A percentile compares a stretch with the other conserved stretches of the same genome.
These are phyloP conservation scores for Tylopilus balloui DNA, from an alignment of 768 basidiomycete species.

Conservation along the genomic window DNA sequence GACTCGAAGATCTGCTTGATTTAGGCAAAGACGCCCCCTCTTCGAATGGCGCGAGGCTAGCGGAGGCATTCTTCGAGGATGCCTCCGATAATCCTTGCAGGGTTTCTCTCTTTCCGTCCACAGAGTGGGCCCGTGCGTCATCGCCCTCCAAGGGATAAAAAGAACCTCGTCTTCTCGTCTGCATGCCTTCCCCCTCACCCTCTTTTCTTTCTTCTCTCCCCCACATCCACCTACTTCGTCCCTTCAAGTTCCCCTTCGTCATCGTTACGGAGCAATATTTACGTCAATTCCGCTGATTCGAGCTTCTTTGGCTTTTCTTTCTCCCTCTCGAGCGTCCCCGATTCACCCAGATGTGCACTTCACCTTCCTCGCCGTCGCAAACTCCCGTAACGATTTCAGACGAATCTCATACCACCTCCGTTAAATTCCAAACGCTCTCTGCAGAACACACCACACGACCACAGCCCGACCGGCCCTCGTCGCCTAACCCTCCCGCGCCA, in stretches of 20 bases:
- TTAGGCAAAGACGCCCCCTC: slow-evolving; percentile 14
- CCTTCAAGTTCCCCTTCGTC: slow-evolving; percentile 8
- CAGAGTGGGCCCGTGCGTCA: slow-evolving; percentile 29
- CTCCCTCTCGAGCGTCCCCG: slow-evolving; percentile 16
- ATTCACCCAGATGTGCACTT: slow-evolving; percentile 27
- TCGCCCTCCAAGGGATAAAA: slow-evolving; percentile 23
- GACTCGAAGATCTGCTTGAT: slow-evolving; percentile 29
- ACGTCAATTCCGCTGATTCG: slow-evolving; percentile 18
- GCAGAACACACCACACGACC: slow-evolving; percentile 3
- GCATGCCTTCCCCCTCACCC: slow-evolving; percentile 9
- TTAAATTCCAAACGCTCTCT: slow-evolving; percentile 7
- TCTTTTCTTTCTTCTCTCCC: slow-evolving; percentile 5
- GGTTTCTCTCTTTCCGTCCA: slow-evolving; percentile 20
- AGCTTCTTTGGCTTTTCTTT: slow-evolving; percentile 11
- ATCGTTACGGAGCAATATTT: slow-evolving; percentile 16
- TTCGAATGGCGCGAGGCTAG: slow-evolving; percentile 12
- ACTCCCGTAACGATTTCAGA: slow-evolving; percentile 18
- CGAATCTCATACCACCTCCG: slow-evolving; percentile 7
- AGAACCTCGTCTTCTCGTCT: slow-evolving; percentile 9
- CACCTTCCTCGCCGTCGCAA: slow-evolving; percentile 25
- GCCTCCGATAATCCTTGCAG: slow-evolving; percentile 15
- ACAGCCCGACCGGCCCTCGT: slow-evolving; percentile 10
- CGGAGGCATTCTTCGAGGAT: slow-evolving; percentile 24
- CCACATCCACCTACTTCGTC: slow-evolving; percentile 20
- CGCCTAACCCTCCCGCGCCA: slow-evolving; percentile 18